phyloP scores from a whole-genome alignment of 495 filamentous ascomycete genomes.

The Cercophora sp. region DNA sequence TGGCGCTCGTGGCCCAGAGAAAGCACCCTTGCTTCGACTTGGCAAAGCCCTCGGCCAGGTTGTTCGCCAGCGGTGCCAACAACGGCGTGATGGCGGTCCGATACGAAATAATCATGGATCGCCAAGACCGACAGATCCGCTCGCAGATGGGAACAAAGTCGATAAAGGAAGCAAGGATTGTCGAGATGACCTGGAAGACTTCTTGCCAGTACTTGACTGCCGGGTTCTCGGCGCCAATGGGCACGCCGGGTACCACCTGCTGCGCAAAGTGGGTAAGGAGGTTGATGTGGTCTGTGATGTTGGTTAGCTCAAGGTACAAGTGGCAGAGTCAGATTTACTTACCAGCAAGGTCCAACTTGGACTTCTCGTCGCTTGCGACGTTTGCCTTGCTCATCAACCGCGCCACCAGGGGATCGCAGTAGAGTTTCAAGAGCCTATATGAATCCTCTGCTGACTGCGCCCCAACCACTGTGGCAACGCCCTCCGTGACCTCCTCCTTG shows the following conservation, averaged over 20 bases:
- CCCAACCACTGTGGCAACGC: constrained; percentile 84
- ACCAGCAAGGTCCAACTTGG: constrained; percentile 80
- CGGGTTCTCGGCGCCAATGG: constrained; percentile 70
- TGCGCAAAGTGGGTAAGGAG: constrained; percentile 87
- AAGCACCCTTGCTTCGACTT: constrained; percentile 91
- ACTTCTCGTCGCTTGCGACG: constrained; percentile 71
- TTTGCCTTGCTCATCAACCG: constrained; percentile 85
- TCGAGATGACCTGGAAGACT: constrained; percentile 79
- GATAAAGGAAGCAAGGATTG: constrained; percentile 80
- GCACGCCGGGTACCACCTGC: constrained; percentile 71
- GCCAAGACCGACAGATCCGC: constrained; percentile 89
- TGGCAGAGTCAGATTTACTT: too few relatives aligned
- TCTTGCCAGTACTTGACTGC: constrained; percentile 95
- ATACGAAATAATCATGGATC: constrained; percentile 94
- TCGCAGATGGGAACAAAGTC: constrained; percentile 84
- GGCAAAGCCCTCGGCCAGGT: constrained; percentile 78
- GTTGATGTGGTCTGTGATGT: constrained; percentile 70
- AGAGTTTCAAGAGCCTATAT: constrained; percentile 80
- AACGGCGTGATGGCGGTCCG: constrained; percentile 82
- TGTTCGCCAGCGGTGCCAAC: constrained; percentile 78
- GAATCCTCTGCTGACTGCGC: constrained; percentile 76
- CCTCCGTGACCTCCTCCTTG: constrained; percentile 94
- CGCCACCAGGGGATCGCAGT: constrained; percentile 87
- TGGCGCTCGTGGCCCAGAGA: constrained; percentile 92
- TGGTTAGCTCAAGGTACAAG: constrained; percentile 33